phyloP scores from a whole-genome alignment of 257 asterid species.

The Knoxia roxburghii region DNA sequence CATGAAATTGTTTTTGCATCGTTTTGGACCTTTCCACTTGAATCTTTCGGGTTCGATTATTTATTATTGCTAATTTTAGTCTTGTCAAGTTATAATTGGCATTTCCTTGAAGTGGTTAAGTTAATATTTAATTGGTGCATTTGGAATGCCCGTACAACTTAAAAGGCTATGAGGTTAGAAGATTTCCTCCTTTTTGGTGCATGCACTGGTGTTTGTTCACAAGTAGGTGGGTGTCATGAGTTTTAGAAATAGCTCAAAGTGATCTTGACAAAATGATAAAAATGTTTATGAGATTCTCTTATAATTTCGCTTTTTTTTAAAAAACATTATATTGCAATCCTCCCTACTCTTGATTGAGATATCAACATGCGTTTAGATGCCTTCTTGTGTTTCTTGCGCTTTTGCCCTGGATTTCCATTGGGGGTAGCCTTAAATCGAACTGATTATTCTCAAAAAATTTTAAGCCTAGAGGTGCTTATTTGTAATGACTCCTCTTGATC shows the following conservation, averaged over 20 bases:
- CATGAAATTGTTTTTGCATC: not conserved
- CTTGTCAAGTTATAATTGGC: not conserved
- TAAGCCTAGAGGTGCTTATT: conserved; percentile 13
- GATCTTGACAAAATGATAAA: not conserved
- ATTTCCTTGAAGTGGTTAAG: not conserved
- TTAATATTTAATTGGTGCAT: not conserved
- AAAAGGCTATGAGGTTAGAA: not conserved
- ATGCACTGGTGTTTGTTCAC: not conserved
- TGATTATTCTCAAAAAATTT: not conserved
- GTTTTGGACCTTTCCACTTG: not conserved
- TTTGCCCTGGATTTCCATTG: not conserved
- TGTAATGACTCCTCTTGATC: conserved; percentile 15
- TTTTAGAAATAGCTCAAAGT: not conserved
- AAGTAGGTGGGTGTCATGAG: not conserved
- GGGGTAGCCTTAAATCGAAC: not conserved
- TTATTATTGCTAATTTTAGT: not conserved
- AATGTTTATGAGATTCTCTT: not conserved
- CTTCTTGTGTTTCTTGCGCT: no score
- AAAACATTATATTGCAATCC: no score
- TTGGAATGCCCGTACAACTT: not conserved
- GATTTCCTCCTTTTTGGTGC: not conserved
- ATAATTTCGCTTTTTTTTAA: no score
- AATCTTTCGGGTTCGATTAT: not conserved
- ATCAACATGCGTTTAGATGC: not conserved
- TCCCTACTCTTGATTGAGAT: not conserved